Evolutionary conservation across 129 eudicot genomes (phyloP).

Genomic region (Flaveria robusta): DNA sequence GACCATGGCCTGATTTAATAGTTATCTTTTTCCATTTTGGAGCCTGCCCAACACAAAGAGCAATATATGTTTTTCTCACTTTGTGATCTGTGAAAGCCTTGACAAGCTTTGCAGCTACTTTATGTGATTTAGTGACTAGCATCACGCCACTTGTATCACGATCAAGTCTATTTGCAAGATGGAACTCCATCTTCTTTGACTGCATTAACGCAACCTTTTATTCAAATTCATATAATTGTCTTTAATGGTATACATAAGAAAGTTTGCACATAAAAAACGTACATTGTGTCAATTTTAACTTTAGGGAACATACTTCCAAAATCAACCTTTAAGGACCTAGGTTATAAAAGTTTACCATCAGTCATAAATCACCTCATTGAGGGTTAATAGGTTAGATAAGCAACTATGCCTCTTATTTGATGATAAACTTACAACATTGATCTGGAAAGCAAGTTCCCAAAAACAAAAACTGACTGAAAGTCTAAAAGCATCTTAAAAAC

Average conservation of each 20-base stretch:
- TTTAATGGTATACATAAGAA: not conserved
- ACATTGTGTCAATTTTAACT: too few relatives aligned
- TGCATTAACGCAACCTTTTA: not conserved
- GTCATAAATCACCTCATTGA: too few relatives aligned
- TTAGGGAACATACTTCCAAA: not conserved
- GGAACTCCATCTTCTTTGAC: conserved; percentile 55
- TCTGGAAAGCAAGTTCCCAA: too few relatives aligned
- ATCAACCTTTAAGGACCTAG: not conserved
- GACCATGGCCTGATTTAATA: conserved; percentile 85
- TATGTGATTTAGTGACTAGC: conserved; percentile 81
- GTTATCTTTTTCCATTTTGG: conserved; percentile 66
- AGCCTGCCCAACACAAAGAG: conserved; percentile 60
- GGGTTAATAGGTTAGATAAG: too few relatives aligned
- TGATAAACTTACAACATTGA: too few relatives aligned
- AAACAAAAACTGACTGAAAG: too few relatives aligned
- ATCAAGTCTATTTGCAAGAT: conserved; percentile 94
- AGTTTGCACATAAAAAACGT: too few relatives aligned
- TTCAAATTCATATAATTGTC: not conserved
- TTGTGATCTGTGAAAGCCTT: conserved; percentile 93
- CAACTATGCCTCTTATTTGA: too few relatives aligned
- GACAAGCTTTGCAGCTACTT: conserved; percentile 93
- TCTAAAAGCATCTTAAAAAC: too few relatives aligned
- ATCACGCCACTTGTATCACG: conserved; percentile 97
- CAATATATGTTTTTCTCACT: conserved; percentile 77
- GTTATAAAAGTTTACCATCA: not conserved